Percentiles rank a stretch among this genome's conserved stretches.
Conservation (phyloP, 2,329 filamentous ascomycete species). For the Colletotrichum limetticola region DNA sequence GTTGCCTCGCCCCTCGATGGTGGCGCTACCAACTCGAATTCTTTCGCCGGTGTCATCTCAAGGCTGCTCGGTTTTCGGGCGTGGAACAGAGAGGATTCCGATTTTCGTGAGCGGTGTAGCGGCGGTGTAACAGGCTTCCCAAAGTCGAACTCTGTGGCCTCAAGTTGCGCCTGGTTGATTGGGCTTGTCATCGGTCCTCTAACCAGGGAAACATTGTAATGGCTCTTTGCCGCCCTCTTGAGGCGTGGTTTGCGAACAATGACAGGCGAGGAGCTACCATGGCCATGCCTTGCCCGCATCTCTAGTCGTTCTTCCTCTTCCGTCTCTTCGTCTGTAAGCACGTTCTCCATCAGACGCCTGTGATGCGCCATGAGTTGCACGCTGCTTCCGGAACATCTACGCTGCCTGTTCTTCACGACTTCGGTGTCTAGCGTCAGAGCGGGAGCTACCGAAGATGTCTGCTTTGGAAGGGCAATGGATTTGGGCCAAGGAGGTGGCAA, state of each 20-base stretch:
- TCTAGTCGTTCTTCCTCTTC: conserved; percentile 57
- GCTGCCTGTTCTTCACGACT: conserved; percentile 49
- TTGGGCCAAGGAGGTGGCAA: conserved; percentile 41
- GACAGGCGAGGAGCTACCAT: conserved; percentile 39
- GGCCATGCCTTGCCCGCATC: conserved; percentile 48
- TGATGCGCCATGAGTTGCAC: conserved; percentile 52
- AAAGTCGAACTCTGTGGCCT: conserved; percentile 39
- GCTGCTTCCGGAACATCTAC: conserved; percentile 63
- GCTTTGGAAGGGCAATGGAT: conserved; percentile 36
- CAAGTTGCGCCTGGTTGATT: conserved; percentile 37
- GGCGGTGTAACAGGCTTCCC: conserved; percentile 30
- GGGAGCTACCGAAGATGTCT: conserved; percentile 36
- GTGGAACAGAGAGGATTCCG: conserved; percentile 15
- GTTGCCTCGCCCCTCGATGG: conserved; percentile 21
- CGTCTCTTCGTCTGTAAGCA: conserved; percentile 56
- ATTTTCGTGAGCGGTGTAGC: conserved; percentile 21
- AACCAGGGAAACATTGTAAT: conserved; percentile 40
- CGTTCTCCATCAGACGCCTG: conserved; percentile 49
- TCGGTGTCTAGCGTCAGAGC: conserved; percentile 39
- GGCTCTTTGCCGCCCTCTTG: conserved; percentile 53
- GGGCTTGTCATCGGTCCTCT: conserved; percentile 42
- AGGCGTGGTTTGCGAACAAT: conserved; percentile 51
- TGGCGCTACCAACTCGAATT: neutral
- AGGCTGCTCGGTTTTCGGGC: neutral
- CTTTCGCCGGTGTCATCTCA: conserved; percentile 20